Evolutionary conservation across 2,329 filamentous ascomycete genomes (phyloP).

Genomic region (Eutypa lata): DNA sequence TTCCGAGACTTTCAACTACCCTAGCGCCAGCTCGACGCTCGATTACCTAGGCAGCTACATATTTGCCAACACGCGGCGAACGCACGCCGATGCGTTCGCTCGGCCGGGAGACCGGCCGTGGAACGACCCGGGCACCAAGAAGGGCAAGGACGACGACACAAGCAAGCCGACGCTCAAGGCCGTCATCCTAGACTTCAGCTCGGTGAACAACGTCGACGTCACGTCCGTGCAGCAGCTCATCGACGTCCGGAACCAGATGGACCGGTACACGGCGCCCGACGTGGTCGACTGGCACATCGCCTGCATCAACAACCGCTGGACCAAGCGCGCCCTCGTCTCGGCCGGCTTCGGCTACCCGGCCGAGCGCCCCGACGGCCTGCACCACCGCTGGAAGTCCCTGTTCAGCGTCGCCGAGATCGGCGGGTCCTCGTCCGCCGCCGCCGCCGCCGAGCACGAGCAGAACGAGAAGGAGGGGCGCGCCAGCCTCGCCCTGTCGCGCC

Average conservation of each 20-base stretch:
- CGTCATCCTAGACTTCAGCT: slow-evolving; percentile 90
- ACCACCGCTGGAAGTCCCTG: slow-evolving; percentile 84
- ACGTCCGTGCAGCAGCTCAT: slow-evolving; percentile 91
- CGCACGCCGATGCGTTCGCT: slow-evolving; percentile 63
- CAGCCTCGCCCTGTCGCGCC: slow-evolving; percentile 6
- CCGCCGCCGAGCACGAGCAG: slow-evolving; percentile 60
- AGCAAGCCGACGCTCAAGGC: slow-evolving; percentile 72
- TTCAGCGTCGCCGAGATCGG: slow-evolving; percentile 89
- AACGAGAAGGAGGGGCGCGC: slow-evolving; percentile 45
- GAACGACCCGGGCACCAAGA: slow-evolving; percentile 83
- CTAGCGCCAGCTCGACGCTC: slow-evolving; percentile 85
- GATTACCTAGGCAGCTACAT: slow-evolving; percentile 72
- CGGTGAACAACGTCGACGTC: slow-evolving; percentile 90
- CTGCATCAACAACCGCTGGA: slow-evolving; percentile 92
- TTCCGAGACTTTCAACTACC: slow-evolving; percentile 92
- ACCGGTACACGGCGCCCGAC: slow-evolving; percentile 76
- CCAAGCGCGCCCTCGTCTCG: slow-evolving; percentile 81
- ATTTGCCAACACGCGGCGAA: slow-evolving; percentile 70
- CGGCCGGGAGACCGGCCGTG: slow-evolving; percentile 79
- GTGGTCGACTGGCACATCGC: slow-evolving; percentile 93
- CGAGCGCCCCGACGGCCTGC: slow-evolving; percentile 44
- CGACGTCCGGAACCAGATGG: slow-evolving; percentile 91
- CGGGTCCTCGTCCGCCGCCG: slow-evolving; percentile 66
- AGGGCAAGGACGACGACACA: slow-evolving; percentile 40
- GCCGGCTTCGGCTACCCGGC: slow-evolving; percentile 87